Percentiles rank a stretch among this genome's conserved stretches.
phyloP scores from a whole-genome alignment of 257 asterid species.

The Rhazya stricta region DNA sequence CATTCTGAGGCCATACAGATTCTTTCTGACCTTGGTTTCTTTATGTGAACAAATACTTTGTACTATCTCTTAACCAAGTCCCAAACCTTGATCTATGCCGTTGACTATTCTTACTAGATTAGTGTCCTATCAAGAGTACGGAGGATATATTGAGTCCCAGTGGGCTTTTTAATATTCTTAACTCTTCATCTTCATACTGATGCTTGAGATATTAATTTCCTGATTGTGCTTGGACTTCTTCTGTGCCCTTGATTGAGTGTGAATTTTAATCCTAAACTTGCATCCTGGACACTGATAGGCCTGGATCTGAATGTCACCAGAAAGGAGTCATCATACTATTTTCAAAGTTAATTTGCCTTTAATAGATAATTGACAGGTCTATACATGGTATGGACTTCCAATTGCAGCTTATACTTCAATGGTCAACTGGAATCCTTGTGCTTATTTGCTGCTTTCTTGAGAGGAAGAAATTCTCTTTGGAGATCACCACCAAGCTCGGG shows the following conservation, averaged over 20 bases:
- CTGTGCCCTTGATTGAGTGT: background rate
- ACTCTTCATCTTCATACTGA: background rate
- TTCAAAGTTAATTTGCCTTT: constrained; percentile 32
- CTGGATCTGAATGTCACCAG: constrained; percentile 4
- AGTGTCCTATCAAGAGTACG: background rate
- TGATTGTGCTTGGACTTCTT: background rate
- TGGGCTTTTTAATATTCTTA: background rate
- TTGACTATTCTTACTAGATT: background rate
- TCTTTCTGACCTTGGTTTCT: background rate
- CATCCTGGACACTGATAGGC: background rate
- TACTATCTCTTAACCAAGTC: background rate
- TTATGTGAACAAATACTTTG: background rate
- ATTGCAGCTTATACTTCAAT: constrained; percentile 97
- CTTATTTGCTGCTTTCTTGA: constrained; percentile 79
- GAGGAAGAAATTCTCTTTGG: constrained; percentile 56
- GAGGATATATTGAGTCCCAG: background rate
- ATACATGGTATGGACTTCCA: constrained; percentile 53
- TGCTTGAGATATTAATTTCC: background rate
- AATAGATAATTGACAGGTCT: constrained; percentile 38
- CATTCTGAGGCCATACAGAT: background rate
- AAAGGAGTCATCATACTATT: constrained; percentile 14
- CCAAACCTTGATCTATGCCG: background rate
- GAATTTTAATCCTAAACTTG: background rate
- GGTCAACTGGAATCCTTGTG: constrained; percentile 90
- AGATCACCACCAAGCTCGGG: constrained; percentile 81